phyloP scores from a whole-genome alignment of 2,329 filamentous ascomycete genomes.

The Pseudonectria foliicola region DNA sequence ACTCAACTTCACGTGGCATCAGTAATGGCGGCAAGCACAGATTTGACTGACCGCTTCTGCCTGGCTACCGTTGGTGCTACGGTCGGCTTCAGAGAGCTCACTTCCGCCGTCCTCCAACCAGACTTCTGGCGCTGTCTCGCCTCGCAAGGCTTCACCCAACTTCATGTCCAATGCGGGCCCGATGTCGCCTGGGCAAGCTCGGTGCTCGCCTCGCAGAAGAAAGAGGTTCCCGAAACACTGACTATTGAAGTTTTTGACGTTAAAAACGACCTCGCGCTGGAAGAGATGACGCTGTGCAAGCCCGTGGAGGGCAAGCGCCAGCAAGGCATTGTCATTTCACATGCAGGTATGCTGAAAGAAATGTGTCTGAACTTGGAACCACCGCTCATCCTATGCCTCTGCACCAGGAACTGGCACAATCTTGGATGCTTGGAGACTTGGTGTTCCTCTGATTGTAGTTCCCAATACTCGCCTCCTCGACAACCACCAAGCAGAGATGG shows the following conservation, averaged over 20 bases:
- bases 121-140: slow-evolving; percentile 56
- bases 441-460: slow-evolving; percentile 77
- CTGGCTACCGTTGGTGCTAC: slow-evolving; percentile 93
- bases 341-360: slow-evolving; percentile 60
- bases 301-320: slow-evolving; percentile 36
- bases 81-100: slow-evolving; percentile 68
- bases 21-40: slow-evolving; percentile 4
- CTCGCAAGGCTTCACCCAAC: slow-evolving; percentile 56
- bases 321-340: slow-evolving; percentile 74
- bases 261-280: slow-evolving; percentile 27
- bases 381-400: neutral
- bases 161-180: slow-evolving; percentile 76
- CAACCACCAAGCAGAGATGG: slow-evolving; percentile 88
- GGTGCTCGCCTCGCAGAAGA: slow-evolving; percentile 10
- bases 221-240: slow-evolving; percentile 20
- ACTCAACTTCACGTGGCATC: neutral
- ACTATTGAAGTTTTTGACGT: slow-evolving; percentile 25
- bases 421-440: slow-evolving; percentile 68
- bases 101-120: slow-evolving; percentile 56
- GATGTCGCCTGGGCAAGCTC: slow-evolving; percentile 39
- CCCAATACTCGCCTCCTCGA: slow-evolving; percentile 76
- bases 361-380: neutral
- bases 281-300: slow-evolving; percentile 49
- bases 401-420: slow-evolving; percentile 77
- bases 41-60: slow-evolving; percentile 38